Evolutionary conservation across 345 rosid genomes (phyloP).

Genomic region (Lepidium africanum): DNA sequence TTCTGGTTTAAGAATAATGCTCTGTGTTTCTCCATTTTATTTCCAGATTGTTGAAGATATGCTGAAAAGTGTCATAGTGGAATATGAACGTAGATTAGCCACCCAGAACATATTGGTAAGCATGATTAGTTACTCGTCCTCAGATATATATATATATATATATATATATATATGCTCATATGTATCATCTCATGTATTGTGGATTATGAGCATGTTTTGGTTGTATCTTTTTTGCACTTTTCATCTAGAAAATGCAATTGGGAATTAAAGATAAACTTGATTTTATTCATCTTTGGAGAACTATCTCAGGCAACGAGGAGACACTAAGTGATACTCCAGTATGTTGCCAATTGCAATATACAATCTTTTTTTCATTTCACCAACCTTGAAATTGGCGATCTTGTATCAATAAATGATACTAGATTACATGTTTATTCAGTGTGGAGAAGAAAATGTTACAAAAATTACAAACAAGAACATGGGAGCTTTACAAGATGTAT

Average conservation of each 20-base stretch:
- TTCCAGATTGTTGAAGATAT: conserved; percentile 75
- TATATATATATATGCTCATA: background rate
- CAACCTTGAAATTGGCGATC: background rate
- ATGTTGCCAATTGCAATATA: background rate
- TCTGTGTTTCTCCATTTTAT: conserved; percentile 13
- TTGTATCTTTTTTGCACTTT: background rate
- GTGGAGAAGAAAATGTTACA: conserved; percentile 27
- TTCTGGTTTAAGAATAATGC: background rate
- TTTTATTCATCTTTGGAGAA: conserved; percentile 4
- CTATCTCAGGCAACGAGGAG: conserved; percentile 4
- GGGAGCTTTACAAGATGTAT: conserved; percentile 8
- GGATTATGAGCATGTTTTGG: background rate
- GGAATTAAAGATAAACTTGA: background rate
- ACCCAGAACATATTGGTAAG: conserved; percentile 56
- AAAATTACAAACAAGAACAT: conserved; percentile 2
- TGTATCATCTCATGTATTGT: background rate
- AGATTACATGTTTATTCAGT: conserved; percentile 19
- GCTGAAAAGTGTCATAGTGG: conserved; percentile 65
- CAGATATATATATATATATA: no score
- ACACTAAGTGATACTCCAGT: conserved; percentile 11
- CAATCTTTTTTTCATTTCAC: background rate
- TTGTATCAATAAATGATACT: background rate
- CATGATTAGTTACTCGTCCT: background rate
- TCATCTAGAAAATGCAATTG: background rate
- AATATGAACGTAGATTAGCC: conserved; percentile 62